phyloP scores from a whole-genome alignment of 331 rosid species.

The Telfairia occidentalis region DNA sequence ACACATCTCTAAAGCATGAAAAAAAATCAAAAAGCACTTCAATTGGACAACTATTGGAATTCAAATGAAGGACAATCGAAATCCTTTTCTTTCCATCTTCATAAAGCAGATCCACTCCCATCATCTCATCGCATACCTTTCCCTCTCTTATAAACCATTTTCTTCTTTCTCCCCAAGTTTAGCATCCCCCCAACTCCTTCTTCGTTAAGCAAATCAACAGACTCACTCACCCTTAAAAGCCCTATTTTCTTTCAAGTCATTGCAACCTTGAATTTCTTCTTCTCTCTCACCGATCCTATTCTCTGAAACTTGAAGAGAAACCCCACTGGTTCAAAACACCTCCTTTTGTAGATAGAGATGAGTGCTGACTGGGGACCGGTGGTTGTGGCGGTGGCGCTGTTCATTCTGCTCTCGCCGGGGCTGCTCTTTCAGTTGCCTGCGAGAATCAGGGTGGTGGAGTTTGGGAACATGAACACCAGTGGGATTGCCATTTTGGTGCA shows the following conservation, averaged over 20 bases:
- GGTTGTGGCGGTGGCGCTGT: conserved; percentile 54
- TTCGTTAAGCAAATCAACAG: conserved; percentile 46
- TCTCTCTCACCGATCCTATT: not conserved
- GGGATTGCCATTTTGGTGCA: conserved; percentile 90
- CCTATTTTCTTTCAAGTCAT: conserved; percentile 23
- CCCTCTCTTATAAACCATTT: conserved; percentile 32
- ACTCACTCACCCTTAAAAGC: conserved; percentile 1
- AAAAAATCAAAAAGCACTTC: not conserved
- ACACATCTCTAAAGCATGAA: conserved; percentile 35
- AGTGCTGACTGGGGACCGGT: conserved; percentile 92
- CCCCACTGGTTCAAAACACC: conserved; percentile 3
- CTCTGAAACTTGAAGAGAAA: conserved; percentile 2
- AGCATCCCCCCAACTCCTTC: conserved; percentile 65
- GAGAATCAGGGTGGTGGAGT: conserved; percentile 65
- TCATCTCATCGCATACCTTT: conserved; percentile 43
- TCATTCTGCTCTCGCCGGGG: conserved; percentile 85
- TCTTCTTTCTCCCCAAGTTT: conserved; percentile 61
- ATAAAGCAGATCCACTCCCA: conserved; percentile 56
- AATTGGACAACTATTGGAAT: conserved; percentile 26
- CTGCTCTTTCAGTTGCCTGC: conserved; percentile 79
- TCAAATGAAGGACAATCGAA: conserved; percentile 20
- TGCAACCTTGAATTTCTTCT: conserved; percentile 13
- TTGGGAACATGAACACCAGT: conserved; percentile 94
- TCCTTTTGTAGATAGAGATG: conserved; percentile 26
- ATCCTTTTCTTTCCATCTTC: conserved; percentile 20